Conservation (phyloP, 257 asterid genomes). For the Ocimum tenuiflorum region DNA sequence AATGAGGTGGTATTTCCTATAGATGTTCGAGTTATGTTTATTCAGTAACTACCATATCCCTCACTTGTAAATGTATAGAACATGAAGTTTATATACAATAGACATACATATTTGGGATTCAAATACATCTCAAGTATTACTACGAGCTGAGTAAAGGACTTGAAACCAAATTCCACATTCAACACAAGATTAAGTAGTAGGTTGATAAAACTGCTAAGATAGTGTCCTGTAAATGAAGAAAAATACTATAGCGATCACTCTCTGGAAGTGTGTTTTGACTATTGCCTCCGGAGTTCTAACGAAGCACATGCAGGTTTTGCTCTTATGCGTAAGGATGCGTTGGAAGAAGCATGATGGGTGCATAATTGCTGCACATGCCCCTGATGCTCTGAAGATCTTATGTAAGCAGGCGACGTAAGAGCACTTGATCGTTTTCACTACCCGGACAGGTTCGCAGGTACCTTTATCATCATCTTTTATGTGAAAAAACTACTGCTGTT, state of each 20-base stretch:
- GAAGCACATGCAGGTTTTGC: conserved; percentile 35
- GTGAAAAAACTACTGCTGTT: neutral
- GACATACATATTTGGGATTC: neutral
- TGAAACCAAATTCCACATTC: neutral
- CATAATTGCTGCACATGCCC: conserved; percentile 59
- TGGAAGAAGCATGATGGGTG: conserved; percentile 44
- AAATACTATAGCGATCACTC: neutral
- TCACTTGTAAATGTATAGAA: neutral
- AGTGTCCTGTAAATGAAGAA: neutral
- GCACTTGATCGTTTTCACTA: conserved; percentile 58
- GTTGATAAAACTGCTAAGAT: too few relatives aligned
- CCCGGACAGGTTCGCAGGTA: conserved; percentile 54
- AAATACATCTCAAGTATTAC: neutral
- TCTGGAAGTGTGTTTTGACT: neutral
- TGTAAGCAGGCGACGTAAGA: conserved; percentile 43
- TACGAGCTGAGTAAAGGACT: neutral
- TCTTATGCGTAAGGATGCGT: conserved; percentile 35
- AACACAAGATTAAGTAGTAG: neutral
- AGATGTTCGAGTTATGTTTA: neutral
- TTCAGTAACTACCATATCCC: neutral
- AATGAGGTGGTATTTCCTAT: neutral
- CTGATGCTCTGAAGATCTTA: conserved; percentile 48
- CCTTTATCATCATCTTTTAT: neutral
- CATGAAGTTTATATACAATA: neutral
- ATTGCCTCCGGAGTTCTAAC: too few relatives aligned